These are phyloP conservation scores for Zygoascus biomembranicola DNA, from an alignment of 805 yeast genomes.

Conservation along the genomic window DNA sequence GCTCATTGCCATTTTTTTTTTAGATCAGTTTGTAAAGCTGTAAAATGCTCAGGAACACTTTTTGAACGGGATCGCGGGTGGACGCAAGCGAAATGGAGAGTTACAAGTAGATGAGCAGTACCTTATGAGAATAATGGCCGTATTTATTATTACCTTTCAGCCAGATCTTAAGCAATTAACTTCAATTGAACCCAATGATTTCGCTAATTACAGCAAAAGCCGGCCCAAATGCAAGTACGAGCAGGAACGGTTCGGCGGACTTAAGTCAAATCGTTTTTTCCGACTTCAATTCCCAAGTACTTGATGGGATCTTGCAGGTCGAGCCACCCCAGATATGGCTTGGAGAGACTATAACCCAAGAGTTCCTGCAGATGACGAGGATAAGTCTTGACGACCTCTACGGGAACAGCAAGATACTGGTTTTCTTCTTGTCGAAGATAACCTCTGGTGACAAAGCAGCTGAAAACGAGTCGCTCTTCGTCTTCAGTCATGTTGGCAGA, in stretches of 20 bases:
- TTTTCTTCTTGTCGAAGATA: constrained; percentile 5
- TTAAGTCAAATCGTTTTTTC: not conserved
- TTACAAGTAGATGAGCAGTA: not conserved
- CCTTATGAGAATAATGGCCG: not conserved
- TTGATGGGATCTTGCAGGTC: constrained; percentile 1
- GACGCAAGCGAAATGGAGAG: not conserved
- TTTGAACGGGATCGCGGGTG: not conserved
- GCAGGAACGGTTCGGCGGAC: not conserved
- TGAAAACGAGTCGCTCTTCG: constrained; percentile 3
- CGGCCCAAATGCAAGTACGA: too few species aligned
- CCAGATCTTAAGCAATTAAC: too few species aligned
- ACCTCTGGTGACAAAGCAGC: constrained; percentile 2
- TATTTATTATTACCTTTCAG: not conserved
- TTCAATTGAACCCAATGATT: too few species aligned
- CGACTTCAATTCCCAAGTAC: not conserved
- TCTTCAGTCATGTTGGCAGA: constrained; percentile 4
- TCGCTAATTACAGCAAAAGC: too few species aligned
- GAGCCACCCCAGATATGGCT: constrained; percentile 6
- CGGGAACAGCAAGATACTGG: constrained; percentile 1
- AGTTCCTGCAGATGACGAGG: constrained; percentile 3
- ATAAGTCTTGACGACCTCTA: not conserved
- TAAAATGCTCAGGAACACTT: not conserved
- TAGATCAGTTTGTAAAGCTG: too few species aligned
- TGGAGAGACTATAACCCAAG: not conserved
- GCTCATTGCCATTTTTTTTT: too few species aligned